Percentiles rank a stretch among this genome's conserved stretches.
Evolutionary conservation across 768 basidiomycete species (phyloP).

Genomic region (Serpula lacrymans): DNA sequence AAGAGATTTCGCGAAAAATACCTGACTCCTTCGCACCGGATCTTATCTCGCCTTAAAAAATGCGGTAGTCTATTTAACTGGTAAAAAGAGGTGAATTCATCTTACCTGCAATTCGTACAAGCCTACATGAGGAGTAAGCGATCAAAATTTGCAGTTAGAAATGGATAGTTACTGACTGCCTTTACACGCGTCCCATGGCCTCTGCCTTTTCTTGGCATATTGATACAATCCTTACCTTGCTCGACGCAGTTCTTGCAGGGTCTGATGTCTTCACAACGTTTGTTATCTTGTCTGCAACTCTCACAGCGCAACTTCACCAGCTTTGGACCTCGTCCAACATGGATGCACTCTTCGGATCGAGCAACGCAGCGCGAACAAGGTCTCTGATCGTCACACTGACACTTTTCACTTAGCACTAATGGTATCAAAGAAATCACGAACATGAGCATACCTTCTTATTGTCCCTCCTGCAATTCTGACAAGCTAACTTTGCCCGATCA

Average conservation of each 20-base stretch:
- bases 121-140: constrained; percentile 37
- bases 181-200: constrained; percentile 62
- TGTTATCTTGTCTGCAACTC: constrained; percentile 51
- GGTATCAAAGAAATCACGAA: constrained; percentile 4
- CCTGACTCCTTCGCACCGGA: constrained; percentile 59
- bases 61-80: constrained; percentile 11
- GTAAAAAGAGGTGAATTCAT: constrained; percentile 6
- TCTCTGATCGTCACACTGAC: constrained; percentile 59
- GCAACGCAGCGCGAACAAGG: constrained; percentile 59
- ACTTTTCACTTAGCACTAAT: constrained; percentile 3
- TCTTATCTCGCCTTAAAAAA: constrained; percentile 51
- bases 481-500: constrained; percentile 58
- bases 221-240: constrained; percentile 44
- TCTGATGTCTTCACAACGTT: constrained; percentile 55
- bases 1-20: constrained; percentile 20
- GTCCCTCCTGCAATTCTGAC: constrained; percentile 57
- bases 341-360: constrained; percentile 53
- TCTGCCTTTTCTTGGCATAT: constrained; percentile 46
- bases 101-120: constrained; percentile 58
- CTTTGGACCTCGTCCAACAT: constrained; percentile 54
- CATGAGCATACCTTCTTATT: constrained; percentile 54
- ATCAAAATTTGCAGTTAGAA: constrained; percentile 6
- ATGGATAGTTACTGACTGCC: constrained; percentile 38
- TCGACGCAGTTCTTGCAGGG: constrained; percentile 55
- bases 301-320: constrained; percentile 59